Conservation (phyloP, 176 grass and related monocot genomes). For the Pontederia paniculata region DNA sequence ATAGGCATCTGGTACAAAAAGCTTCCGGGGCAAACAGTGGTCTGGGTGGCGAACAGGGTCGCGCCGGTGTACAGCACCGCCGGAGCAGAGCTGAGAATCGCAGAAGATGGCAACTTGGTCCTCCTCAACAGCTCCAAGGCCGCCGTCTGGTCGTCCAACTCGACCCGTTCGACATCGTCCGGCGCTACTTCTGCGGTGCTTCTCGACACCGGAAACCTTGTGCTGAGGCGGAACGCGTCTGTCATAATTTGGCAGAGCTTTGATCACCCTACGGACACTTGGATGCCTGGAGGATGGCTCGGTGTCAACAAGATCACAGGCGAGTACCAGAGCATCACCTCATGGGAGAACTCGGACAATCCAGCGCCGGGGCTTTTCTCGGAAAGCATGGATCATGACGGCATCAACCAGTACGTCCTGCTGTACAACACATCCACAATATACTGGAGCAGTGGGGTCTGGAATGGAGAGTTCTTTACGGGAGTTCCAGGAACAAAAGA, state of each 20-base stretch:
- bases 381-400: constrained; percentile 25
- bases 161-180: not conserved
- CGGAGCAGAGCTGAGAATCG: constrained; percentile 23
- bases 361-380: constrained; percentile 27
- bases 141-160: constrained; percentile 35
- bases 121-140: constrained; percentile 11
- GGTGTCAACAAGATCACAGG: constrained; percentile 38
- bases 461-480: constrained; percentile 25
- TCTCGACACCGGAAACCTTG: constrained; percentile 43
- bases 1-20: constrained; percentile 49
- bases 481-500: constrained; percentile 13
- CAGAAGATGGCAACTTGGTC: constrained; percentile 29
- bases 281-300: constrained; percentile 34
- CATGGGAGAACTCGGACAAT: constrained; percentile 34
- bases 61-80: constrained; percentile 18
- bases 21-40: constrained; percentile 10
- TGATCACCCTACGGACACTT: constrained; percentile 41
- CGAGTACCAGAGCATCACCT: constrained; percentile 27
- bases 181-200: constrained; percentile 22
- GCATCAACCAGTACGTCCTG: constrained; percentile 26
- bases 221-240: constrained; percentile 19
- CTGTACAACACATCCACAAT: constrained; percentile 30
- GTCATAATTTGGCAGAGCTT: constrained; percentile 51
- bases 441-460: constrained; percentile 30
- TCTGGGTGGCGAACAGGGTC: constrained; percentile 49